These are phyloP conservation scores for Aspergillus japonicus DNA, from an alignment of 2,329 filamentous ascomycete species.

Conservation along the genomic window DNA sequence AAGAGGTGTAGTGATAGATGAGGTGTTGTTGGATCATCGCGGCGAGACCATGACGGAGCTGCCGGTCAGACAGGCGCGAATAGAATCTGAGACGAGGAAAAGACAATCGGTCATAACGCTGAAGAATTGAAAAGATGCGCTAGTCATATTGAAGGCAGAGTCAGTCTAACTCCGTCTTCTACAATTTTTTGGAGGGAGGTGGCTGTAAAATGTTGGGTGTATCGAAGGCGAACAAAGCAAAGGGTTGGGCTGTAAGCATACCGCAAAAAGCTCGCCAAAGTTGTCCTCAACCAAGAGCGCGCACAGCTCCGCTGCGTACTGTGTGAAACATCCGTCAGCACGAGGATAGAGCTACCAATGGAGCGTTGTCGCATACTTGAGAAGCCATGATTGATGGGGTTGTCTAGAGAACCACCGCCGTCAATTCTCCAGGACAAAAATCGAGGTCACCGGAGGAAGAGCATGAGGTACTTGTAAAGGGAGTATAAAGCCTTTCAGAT, in stretches of 20 bases:
- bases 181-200: neutral
- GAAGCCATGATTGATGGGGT: slow-evolving; percentile 53
- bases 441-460: slow-evolving; percentile 61
- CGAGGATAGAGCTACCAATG: slow-evolving; percentile 13
- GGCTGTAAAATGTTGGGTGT: neutral
- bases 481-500: neutral
- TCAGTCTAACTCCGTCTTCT: slow-evolving; percentile 2
- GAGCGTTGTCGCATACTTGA: slow-evolving; percentile 49
- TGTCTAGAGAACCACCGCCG: slow-evolving; percentile 73
- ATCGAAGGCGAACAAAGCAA: neutral
- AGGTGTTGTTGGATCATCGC: slow-evolving; percentile 88
- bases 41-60: slow-evolving; percentile 77
- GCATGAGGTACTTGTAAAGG: slow-evolving; percentile 25
- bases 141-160: slow-evolving; percentile 39
- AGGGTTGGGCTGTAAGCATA: slow-evolving; percentile 51
- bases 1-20: slow-evolving; percentile 68
- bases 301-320: slow-evolving; percentile 83
- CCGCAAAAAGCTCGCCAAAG: slow-evolving; percentile 87
- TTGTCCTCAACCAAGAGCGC: slow-evolving; percentile 83
- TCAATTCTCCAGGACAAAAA: slow-evolving; percentile 65
- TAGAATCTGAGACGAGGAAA: slow-evolving; percentile 67
- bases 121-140: slow-evolving; percentile 80
- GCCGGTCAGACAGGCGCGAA: slow-evolving; percentile 69
- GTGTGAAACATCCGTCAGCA: slow-evolving; percentile 25
- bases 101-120: slow-evolving; percentile 74